These are phyloP conservation scores for Knufia fluminis DNA, from an alignment of 2,329 filamentous ascomycete genomes.

Conservation along the genomic window DNA sequence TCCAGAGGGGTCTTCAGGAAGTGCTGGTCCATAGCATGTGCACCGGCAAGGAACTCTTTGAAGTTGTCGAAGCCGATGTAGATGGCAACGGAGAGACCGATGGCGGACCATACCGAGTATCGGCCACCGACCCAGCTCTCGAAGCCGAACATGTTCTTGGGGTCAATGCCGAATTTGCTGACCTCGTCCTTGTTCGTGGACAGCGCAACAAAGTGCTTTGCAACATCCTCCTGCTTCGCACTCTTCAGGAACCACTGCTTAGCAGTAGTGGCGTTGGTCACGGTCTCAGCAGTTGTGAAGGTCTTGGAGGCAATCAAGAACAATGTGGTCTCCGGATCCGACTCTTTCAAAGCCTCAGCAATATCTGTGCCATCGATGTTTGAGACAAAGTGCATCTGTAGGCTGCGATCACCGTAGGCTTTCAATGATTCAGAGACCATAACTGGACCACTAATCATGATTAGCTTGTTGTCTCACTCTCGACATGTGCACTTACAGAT, in stretches of 20 bases:
- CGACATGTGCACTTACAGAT: conserved; percentile 60
- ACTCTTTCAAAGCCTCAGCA: conserved; percentile 78
- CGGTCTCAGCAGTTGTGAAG: conserved; percentile 96
- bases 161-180: conserved; percentile 96
- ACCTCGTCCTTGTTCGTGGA: conserved; percentile 95
- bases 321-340: conserved; percentile 94
- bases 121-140: conserved; percentile 97
- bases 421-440: conserved; percentile 99
- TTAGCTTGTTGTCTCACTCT: background rate
- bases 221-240: conserved; percentile 70
- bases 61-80: conserved; percentile 98
- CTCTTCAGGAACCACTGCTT: conserved; percentile 92
- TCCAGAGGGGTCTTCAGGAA: conserved; percentile 84
- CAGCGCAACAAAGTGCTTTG: conserved; percentile 97
- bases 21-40: conserved; percentile 97
- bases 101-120: conserved; percentile 98
- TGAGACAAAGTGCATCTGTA: conserved; percentile 95
- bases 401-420: conserved; percentile 75
- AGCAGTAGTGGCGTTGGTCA: conserved; percentile 92
- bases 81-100: conserved; percentile 84
- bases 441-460: conserved; percentile 67
- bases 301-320: conserved; percentile 99
- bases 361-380: conserved; percentile 99
- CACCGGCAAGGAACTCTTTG: conserved; percentile 86
- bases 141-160: conserved; percentile 99